These are phyloP conservation scores for Suillus cothurnatus DNA, from an alignment of 768 basidiomycete genomes.

Conservation along the genomic window DNA sequence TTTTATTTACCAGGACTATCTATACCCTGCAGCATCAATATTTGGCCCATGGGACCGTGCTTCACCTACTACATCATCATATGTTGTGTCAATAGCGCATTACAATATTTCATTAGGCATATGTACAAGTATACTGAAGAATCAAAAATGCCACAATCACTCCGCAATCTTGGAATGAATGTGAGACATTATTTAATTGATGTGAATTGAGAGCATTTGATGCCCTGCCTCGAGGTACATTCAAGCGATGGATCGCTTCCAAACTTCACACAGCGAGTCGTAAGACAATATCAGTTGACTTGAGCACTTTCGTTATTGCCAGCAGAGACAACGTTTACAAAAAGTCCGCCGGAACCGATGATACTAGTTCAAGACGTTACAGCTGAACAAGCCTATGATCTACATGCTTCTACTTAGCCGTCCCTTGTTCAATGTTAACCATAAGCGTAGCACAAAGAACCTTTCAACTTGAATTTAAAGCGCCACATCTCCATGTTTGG, in stretches of 20 bases:
- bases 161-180: constrained; percentile 15
- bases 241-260: not conserved
- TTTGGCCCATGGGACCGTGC: constrained; percentile 8
- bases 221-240: not conserved
- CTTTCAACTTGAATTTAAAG: not conserved
- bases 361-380: constrained; percentile 7
- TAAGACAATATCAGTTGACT: not conserved
- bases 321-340: constrained; percentile 13
- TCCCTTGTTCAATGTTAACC: not conserved
- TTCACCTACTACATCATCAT: constrained; percentile 23
- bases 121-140: constrained; percentile 34
- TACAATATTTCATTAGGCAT: constrained; percentile 34
- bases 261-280: not conserved
- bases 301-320: not conserved
- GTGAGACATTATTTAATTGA: not conserved
- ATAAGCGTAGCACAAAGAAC: not conserved
- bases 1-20: constrained; percentile 36
- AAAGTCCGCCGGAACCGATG: constrained; percentile 19
- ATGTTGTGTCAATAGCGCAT: constrained; percentile 42
- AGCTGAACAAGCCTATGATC: not conserved
- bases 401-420: constrained; percentile 9
- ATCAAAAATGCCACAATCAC: constrained; percentile 28
- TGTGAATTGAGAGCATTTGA: not conserved
- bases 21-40: constrained; percentile 28
- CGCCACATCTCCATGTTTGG: constrained; percentile 21